A percentile compares a stretch with the other conserved stretches of the same genome.
Evolutionary conservation across 1,284 basidiomycete genomes (phyloP).

Genomic region (Pholiota adiposa): DNA sequence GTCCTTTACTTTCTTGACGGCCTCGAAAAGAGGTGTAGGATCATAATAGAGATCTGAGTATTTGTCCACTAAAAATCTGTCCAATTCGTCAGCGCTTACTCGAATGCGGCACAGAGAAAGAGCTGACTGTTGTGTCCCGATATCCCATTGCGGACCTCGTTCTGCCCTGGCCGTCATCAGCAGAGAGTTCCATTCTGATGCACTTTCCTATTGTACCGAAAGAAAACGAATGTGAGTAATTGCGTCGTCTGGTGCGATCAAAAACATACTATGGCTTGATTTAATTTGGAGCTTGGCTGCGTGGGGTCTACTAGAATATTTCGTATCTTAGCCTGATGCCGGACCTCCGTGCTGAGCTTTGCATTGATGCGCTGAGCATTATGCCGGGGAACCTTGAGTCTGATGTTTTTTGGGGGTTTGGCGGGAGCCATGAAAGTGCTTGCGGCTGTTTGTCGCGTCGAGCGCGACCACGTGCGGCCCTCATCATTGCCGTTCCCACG

Average conservation of each 20-base stretch:
- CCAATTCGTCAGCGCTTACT: constrained; percentile 33
- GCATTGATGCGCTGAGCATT: constrained; percentile 72
- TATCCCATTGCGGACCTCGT: constrained; percentile 83
- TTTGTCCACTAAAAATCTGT: constrained; percentile 70
- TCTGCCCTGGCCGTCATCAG: constrained; percentile 77
- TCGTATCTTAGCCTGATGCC: constrained; percentile 54
- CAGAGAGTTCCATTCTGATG: constrained; percentile 84
- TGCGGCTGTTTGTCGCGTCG: constrained; percentile 10
- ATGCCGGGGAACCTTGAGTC: constrained; percentile 72
- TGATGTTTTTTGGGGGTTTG: constrained; percentile 53
- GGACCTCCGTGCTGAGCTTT: constrained; percentile 62
- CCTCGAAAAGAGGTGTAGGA: constrained; percentile 51
- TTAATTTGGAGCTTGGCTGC: constrained; percentile 66
- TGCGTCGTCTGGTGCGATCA: neutral
- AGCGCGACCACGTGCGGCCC: constrained; percentile 24
- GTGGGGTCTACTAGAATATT: constrained; percentile 57
- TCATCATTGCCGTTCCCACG: constrained; percentile 12
- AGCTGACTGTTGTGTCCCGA: constrained; percentile 77
- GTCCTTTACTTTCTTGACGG: constrained; percentile 45
- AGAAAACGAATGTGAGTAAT: neutral
- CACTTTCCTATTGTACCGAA: constrained; percentile 63
- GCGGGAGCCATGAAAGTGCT: constrained; percentile 55
- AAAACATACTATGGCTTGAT: constrained; percentile 61
- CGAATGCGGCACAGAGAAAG: constrained; percentile 8
- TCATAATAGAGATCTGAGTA: constrained; percentile 71